Percentiles rank a stretch among this genome's conserved stretches.
Evolutionary conservation across 176 grass and related monocot genomes (phyloP).

Genomic region (Elaeis guineensis): DNA sequence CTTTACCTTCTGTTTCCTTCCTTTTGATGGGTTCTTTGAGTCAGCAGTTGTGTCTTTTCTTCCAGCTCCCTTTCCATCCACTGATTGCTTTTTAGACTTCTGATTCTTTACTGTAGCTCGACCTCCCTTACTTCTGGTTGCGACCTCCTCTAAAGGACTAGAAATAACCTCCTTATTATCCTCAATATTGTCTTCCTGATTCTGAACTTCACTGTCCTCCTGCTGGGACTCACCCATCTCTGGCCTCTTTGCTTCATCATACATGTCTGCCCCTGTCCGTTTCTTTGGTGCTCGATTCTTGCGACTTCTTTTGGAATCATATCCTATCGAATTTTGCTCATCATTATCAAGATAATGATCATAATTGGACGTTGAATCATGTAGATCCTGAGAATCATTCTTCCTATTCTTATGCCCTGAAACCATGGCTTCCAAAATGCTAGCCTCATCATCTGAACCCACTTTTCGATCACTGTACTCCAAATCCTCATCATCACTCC

Average conservation of each 20-base stretch:
- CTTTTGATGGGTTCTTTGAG: constrained; percentile 42
- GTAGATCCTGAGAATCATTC: constrained; percentile 14
- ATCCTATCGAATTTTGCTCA: constrained; percentile 18
- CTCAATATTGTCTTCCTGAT: constrained; percentile 26
- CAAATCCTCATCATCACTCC: constrained; percentile 17
- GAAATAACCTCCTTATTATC: constrained; percentile 31
- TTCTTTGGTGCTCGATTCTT: constrained; percentile 33
- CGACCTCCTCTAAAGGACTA: constrained; percentile 30
- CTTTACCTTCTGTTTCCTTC: constrained; percentile 86
- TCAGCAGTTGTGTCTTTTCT: constrained; percentile 41
- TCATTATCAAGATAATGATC: constrained; percentile 3
- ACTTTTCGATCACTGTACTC: constrained; percentile 24
- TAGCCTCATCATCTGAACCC: constrained; percentile 50
- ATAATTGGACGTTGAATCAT: constrained; percentile 6
- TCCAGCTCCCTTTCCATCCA: neutral
- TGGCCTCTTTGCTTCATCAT: neutral
- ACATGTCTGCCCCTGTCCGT: neutral
- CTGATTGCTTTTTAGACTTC: constrained; percentile 64
- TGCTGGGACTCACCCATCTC: constrained; percentile 25
- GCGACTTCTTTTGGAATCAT: constrained; percentile 29
- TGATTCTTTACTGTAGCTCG: constrained; percentile 30
- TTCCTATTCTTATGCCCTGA: constrained; percentile 47
- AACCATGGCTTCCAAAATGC: constrained; percentile 61
- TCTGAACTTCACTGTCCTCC: constrained; percentile 13
- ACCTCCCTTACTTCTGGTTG: constrained; percentile 32